Conservation (phyloP, 495 filamentous ascomycete species). For the Penicillium samsonianum region DNA sequence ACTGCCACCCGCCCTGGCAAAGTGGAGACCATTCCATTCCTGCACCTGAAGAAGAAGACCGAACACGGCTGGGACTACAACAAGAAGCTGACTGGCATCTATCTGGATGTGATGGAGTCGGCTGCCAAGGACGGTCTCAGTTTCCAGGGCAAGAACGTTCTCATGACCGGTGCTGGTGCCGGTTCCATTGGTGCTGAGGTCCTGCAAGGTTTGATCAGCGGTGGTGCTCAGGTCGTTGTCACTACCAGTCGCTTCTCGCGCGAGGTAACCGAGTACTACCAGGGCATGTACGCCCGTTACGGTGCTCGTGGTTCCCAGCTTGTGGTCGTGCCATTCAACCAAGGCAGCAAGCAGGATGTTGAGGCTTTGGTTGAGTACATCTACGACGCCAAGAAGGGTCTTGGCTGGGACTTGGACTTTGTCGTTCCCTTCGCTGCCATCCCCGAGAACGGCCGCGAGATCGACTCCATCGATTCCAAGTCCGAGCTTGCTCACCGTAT, state of each 20-base stretch:
- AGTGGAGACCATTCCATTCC: conserved; percentile 95
- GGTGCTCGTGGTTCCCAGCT: conserved; percentile 93
- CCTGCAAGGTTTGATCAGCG: conserved; percentile 91
- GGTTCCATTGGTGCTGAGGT: conserved; percentile 99
- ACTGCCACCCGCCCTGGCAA: conserved; percentile 75
- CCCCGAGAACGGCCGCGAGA: conserved; percentile 95
- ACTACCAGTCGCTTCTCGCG: conserved; percentile 96
- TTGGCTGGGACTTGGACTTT: conserved; percentile 97
- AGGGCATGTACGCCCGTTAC: conserved; percentile 94
- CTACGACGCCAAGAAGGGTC: conserved; percentile 93
- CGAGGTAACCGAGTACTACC: conserved; percentile 98
- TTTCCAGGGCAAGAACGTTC: conserved; percentile 91
- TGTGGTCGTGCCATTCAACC: conserved; percentile 98
- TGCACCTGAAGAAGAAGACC: conserved; percentile 93
- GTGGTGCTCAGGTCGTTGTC: conserved; percentile 93
- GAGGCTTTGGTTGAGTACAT: conserved; percentile 92
- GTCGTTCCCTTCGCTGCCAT: conserved; percentile 97
- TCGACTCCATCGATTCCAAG: conserved; percentile 95
- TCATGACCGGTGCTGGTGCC: conserved; percentile 98
- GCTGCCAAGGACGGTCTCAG: conserved; percentile 84
- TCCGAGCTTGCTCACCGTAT: conserved; percentile 98
- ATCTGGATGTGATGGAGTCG: conserved; percentile 86
- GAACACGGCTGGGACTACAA: conserved; percentile 98
- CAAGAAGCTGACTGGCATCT: conserved; percentile 92
- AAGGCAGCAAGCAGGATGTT: conserved; percentile 96